Evolutionary conservation across 345 rosid species (phyloP).

Genomic region (Laguncularia racemosa): DNA sequence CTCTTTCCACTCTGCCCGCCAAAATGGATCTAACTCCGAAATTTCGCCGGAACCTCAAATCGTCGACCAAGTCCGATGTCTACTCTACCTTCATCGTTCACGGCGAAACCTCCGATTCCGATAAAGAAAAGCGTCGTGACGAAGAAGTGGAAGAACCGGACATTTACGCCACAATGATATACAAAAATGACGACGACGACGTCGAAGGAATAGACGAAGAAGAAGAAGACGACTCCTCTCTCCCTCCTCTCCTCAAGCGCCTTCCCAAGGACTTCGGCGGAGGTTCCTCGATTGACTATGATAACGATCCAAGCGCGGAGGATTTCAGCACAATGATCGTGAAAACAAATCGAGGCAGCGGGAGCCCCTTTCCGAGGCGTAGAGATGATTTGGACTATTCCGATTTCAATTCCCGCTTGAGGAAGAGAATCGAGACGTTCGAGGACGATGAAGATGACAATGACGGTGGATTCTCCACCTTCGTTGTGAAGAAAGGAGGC

Average conservation of each 20-base stretch:
- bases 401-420: conserved; percentile 18
- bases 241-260: conserved; percentile 86
- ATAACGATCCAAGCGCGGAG: conserved; percentile 24
- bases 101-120: conserved; percentile 37
- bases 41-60: conserved; percentile 39
- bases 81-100: conserved; percentile 52
- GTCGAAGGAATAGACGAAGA: conserved; percentile 22
- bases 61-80: conserved; percentile 34
- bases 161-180: conserved; percentile 45
- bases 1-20: background rate
- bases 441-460: conserved; percentile 39
- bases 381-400: conserved; percentile 9
- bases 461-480: conserved; percentile 64
- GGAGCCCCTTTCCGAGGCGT: conserved; percentile 4
- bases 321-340: conserved; percentile 88
- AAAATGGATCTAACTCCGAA: conserved; percentile 41
- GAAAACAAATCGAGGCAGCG: conserved; percentile 23
- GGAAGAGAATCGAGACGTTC: conserved; percentile 23
- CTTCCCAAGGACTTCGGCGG: conserved; percentile 92
- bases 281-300: conserved; percentile 46
- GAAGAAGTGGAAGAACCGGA: conserved; percentile 11
- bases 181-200: conserved; percentile 31
- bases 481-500: conserved; percentile 54
- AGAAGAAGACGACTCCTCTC: conserved; percentile 62
- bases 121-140: conserved; percentile 26